phyloP scores from a whole-genome alignment of 352 stramenopile genomes.

The Pythium aristosporum region DNA sequence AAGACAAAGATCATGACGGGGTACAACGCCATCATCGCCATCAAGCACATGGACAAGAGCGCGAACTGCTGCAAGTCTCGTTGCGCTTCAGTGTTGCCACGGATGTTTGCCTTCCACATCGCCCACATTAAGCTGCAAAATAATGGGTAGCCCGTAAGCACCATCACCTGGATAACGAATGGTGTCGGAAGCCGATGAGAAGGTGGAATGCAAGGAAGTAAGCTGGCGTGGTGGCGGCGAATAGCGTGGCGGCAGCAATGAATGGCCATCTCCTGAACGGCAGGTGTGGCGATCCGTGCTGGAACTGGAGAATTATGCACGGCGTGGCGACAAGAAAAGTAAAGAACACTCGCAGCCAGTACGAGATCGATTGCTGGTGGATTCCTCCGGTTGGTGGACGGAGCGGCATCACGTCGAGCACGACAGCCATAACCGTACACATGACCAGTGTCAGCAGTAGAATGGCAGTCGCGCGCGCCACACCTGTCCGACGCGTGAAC shows the following conservation, averaged over 20 bases:
- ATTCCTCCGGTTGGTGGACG: too few relatives aligned
- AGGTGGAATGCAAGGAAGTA: background rate
- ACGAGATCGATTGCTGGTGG: background rate
- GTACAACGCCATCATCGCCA: slow-evolving; percentile 17
- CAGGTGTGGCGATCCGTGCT: too few relatives aligned
- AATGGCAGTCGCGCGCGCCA: background rate
- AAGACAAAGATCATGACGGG: slow-evolving; percentile 19
- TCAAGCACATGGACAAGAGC: background rate
- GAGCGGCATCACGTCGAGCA: too few relatives aligned
- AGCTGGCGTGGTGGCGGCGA: background rate
- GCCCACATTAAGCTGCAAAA: slow-evolving; percentile 9
- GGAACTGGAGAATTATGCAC: too few relatives aligned
- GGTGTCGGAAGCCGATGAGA: slow-evolving; percentile 12
- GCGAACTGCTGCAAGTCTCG: background rate
- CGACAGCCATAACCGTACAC: background rate
- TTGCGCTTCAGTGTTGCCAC: background rate
- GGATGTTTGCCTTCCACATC: slow-evolving; percentile 2
- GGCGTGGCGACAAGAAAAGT: background rate
- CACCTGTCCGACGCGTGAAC: background rate
- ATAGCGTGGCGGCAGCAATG: background rate
- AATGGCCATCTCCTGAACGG: background rate
- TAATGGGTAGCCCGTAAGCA: too few relatives aligned
- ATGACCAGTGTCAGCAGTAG: background rate
- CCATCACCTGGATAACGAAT: slow-evolving; percentile 19
- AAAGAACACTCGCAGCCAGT: slow-evolving; percentile 9